A percentile compares a stretch with the other conserved stretches of the same genome.
Conservation (phyloP, 1,139 yeast species). For the Suhomyces terraborum region DNA sequence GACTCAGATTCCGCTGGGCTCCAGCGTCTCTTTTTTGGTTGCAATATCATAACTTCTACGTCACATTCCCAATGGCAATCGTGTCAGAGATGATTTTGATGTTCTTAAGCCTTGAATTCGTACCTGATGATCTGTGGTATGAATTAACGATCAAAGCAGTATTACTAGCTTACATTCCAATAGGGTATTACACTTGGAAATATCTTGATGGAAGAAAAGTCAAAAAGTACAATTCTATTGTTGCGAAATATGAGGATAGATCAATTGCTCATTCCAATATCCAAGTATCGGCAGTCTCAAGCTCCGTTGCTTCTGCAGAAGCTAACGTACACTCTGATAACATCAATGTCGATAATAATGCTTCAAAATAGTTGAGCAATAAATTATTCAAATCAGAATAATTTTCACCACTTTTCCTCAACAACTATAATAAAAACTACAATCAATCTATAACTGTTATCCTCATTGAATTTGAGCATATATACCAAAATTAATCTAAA, state of each 20-base stretch:
- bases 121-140: constrained; percentile 34
- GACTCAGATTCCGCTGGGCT: constrained; percentile 38
- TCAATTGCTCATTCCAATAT: neutral
- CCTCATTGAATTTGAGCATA: constrained; percentile 7
- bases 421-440: neutral
- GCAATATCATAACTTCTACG: constrained; percentile 42
- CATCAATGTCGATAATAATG: neutral
- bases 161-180: constrained; percentile 39
- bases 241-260: constrained; percentile 24
- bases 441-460: neutral
- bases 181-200: constrained; percentile 40
- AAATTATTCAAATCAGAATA: no score
- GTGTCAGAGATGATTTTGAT: constrained; percentile 55
- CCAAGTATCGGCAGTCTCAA: constrained; percentile 1
- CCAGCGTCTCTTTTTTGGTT: constrained; percentile 38
- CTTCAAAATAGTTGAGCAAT: no score
- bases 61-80: constrained; percentile 49
- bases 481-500: constrained; percentile 12
- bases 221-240: constrained; percentile 26
- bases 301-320: constrained; percentile 4
- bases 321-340: constrained; percentile 5
- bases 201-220: constrained; percentile 29
- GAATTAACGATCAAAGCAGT: constrained; percentile 31
- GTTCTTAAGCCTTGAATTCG: constrained; percentile 51
- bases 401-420: no score